Base-by-base conservation (phyloP, 2,329 filamentous ascomycete species). In the Talaromyces sp. region DNA sequence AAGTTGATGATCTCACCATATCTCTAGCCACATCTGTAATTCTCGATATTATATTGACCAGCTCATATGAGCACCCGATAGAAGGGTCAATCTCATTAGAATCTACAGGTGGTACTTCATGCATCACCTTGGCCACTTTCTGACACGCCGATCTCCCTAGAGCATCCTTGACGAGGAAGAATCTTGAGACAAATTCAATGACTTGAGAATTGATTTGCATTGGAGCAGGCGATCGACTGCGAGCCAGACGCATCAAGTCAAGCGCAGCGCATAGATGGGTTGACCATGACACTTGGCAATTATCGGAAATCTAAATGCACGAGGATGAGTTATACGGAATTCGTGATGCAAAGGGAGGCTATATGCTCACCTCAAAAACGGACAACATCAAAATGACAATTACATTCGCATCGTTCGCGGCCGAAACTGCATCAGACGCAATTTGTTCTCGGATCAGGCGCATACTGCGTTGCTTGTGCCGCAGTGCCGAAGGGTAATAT, bases 121-220 rank as follows among this genome's bases (percentile, higher is more conserved):
- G 59, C 60, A 66, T 66, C 2, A 67, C 41, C 37, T 66, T 66
- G 22, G 66, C 66, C 16, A 65, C 64, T 43, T 66, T 67, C 16
- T 60, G 60, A n/a, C 66, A 67, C 6, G 66, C 66, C 39, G 66
- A 62, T n/a, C 66, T 64, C 35, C 66, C 66, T 16, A 67, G 41
- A 19, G 66, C 66, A 59, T 67, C 66, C 39, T 66, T 67, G 33
- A 67, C 66, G 27, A 67, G 66, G 41, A 67, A 67, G 22, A 66
- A 67, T 31, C 60, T 66, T 2, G 66, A 64, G 6, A 67, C 66
- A 5, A 67, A 67, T 27, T 63, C 37, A 11, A 33, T 63, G 1
- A 67, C 66, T 31, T 59, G 60, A 6, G 66, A 64, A 14, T 33
- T 58, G 13, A 67, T 62, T 14, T 24, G 33, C 33, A 33, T 19